Base-by-base conservation (phyloP, 352 stramenopile genomes). In the Globisporangium ultimum region DNA sequence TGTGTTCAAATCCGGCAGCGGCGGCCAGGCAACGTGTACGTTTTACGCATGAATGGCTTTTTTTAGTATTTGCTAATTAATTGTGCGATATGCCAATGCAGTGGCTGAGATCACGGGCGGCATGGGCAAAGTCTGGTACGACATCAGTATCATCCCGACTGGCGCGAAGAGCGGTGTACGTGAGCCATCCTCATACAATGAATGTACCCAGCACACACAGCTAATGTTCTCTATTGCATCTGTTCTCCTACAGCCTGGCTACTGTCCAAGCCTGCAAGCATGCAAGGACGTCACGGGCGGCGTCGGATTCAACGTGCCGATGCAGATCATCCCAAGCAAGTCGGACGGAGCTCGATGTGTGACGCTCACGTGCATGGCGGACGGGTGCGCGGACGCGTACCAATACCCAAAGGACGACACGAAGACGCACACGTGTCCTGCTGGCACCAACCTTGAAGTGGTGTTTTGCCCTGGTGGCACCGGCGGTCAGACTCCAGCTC, bases 71-170 rank as follows among this genome's bases (percentile, higher is more conserved):
- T 6, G 40, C 28, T 54, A 34, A 48, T 21, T 3, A 11, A 24
- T 70, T 49, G 55, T 53, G 43, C 24, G 36, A 32, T 18, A 10
- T 36, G 28, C 4, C 9, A 0, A 36, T 36, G 2, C 43, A 88
- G 78, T 89, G 51, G 80, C 76, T 15, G 83, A 92, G 60, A 86
- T 92, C 53, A 87, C 83, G 10, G 64, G 47, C 8, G 64, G 74
- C 38, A 68, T 67, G 40, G 73, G 67, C 32, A 81, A 66, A 58
- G 58, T 63, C 21, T 91, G 78, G 75, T 80, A 62, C 47, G 83
- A 91, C 54, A 93, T 93, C 60, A 89, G 76, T 45, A 85, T 80
- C 68, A 90, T 93, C 64, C 80, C 83, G 0, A 89, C 83, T 2
- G 76, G 83, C 6, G 38, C 55, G 10, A 80, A 77, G 51, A 74